phyloP scores from a whole-genome alignment of 202 grass and related monocot genomes.

The Elaeis oleifera region DNA sequence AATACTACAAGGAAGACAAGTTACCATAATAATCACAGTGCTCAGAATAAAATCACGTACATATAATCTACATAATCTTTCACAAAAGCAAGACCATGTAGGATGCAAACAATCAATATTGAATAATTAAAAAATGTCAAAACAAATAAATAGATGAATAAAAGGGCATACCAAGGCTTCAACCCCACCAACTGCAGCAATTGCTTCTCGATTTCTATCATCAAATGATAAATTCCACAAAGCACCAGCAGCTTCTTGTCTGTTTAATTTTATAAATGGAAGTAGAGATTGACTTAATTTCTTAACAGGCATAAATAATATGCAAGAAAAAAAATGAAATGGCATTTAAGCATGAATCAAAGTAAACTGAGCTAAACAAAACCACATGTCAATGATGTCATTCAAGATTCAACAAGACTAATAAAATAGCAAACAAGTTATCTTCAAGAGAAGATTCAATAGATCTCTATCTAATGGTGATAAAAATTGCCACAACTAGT shows the following conservation, averaged over 20 bases:
- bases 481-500: too few relatives aligned
- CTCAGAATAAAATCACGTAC: too few relatives aligned
- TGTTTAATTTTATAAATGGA: conserved; percentile 20
- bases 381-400: background rate
- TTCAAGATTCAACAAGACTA: background rate
- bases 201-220: conserved; percentile 98
- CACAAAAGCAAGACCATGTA: too few relatives aligned
- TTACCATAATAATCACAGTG: too few relatives aligned
- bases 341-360: background rate
- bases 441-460: too few relatives aligned
- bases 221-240: conserved; percentile 99
- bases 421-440: too few relatives aligned
- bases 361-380: background rate
- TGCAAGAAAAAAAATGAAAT: background rate
- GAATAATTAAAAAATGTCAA: background rate
- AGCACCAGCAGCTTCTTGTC: conserved; percentile 99
- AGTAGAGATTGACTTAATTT: background rate
- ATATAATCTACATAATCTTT: too few relatives aligned
- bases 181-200: conserved; percentile 83
- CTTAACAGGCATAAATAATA: too few relatives aligned
- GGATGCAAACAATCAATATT: too few relatives aligned
- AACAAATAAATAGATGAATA: background rate
- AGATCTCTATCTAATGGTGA: too few relatives aligned
- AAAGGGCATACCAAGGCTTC: conserved; percentile 73
- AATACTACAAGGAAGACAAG: too few relatives aligned